These are phyloP conservation scores for Lyophyllum semitale DNA, from an alignment of 768 basidiomycete genomes.

Conservation along the genomic window DNA sequence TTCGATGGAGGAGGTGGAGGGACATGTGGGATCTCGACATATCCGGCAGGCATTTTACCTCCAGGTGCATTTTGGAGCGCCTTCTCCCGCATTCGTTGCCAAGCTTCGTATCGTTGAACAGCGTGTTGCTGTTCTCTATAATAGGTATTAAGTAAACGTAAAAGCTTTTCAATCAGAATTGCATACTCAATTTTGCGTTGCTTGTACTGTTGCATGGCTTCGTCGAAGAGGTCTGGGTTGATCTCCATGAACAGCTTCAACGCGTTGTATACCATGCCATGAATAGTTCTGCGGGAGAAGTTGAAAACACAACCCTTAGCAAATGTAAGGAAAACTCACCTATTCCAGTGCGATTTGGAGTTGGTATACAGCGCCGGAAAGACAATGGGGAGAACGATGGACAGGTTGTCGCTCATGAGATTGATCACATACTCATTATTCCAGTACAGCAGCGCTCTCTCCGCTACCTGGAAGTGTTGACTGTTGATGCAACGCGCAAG, in stretches of 20 bases:
- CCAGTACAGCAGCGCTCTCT: constrained; percentile 96
- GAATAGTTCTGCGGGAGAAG: constrained; percentile 74
- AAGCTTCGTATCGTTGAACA: constrained; percentile 82
- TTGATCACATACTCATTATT: constrained; percentile 99
- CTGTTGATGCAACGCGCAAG: constrained; percentile 97
- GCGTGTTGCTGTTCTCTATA: constrained; percentile 86
- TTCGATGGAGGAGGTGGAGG: constrained; percentile 79
- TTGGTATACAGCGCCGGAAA: constrained; percentile 96
- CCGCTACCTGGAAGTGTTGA: constrained; percentile 99
- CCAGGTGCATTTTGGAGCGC: constrained; percentile 71
- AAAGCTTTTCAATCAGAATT: background rate
- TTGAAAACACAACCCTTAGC: constrained; percentile 6
- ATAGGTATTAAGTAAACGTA: background rate
- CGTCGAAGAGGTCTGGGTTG: constrained; percentile 94
- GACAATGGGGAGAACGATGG: constrained; percentile 88
- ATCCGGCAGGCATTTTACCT: constrained; percentile 71
- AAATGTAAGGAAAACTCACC: constrained; percentile 56
- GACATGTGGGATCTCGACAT: constrained; percentile 65
- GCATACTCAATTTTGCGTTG: constrained; percentile 83
- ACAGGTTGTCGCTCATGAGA: constrained; percentile 95
- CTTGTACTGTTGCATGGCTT: constrained; percentile 91
- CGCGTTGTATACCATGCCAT: constrained; percentile 99
- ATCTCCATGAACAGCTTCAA: constrained; percentile 99
- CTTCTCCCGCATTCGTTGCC: constrained; percentile 81
- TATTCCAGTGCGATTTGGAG: constrained; percentile 98